Evolutionary conservation across 1,139 yeast species (phyloP), one percentile per base, ranked within the genome.

Genomic region (Kodamaea ohmeri): DNA sequence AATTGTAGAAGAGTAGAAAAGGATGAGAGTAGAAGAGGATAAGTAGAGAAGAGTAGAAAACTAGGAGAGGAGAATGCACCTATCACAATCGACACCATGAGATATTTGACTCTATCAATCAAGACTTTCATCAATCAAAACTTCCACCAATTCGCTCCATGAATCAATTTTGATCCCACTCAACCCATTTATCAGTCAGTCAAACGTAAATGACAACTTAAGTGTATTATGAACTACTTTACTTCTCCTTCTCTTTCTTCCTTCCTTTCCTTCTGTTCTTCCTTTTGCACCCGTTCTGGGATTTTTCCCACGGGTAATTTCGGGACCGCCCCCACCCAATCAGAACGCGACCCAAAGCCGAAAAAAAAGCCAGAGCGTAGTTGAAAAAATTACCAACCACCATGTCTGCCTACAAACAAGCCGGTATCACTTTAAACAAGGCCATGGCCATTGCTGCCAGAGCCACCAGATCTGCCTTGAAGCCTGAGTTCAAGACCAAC

Each of bases 381-480:
- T 34, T 27, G 37, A 39, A 40, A 37, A 37, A 32, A 33, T 21
- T 33, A 27, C 24, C 19, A 32, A 32, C 34, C 34, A 65, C 49
- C 45, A 80, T 81, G 87, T 76, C 88, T 61, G 76, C 80, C 63
- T 82, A 85, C 84, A 83, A 83, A 76, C 85, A 83, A 74, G 92
- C 90, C 55, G 94, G 94, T 59, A 77, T 83, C 60, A 76, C 90
- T 51, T 80, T 84, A 73, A 87, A 87, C 85, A 86, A 83, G 67
- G 92, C 92, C 68, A 75, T 90, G 66, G 80, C 96, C 53, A 78
- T 92, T 60, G 87, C 96, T 55, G 96, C 97, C 61, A 82, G 80
- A 63, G 78, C 95, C 47, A 78, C 88, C 58, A 89, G 97, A 73
- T 74, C 77, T 55, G 83, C 97, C 39, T 79, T 92, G 63, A 92